Evolutionary conservation across 352 stramenopile species (phyloP), one percentile per base, ranked within the genome.

Genomic region (Phytophthora niederhauseri): DNA sequence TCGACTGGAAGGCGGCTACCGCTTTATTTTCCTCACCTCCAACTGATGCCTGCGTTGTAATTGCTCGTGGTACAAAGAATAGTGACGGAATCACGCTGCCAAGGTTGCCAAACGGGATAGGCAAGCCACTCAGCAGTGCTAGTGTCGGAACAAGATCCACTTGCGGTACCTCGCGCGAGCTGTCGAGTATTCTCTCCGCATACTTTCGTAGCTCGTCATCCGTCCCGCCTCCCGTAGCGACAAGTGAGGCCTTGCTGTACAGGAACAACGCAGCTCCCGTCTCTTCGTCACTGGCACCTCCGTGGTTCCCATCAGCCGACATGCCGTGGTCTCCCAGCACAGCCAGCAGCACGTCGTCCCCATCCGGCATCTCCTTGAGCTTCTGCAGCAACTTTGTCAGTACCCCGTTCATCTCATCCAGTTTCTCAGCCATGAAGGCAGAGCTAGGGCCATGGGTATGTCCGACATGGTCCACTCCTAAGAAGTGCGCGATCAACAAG

Each of bases 311-410:
- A 72, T 99, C 96, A 45, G 97, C 90, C 3, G 97, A 99, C 98
- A 99, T 99, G 53, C 98, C 98, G 78, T 99, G 98, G 80, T 99
- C 98, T 26, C 97, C 98, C 57, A 99, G 90, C 15, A 99, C 91
- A 11, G 98, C 85, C 22, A 98, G 78, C 19, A 98, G 70, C 12
- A 88, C 89, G 55, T 95, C 87, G 30, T 95, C 83, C 7, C 90
- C 85, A 68, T 68, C 73, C 1, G 73, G 69, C 73, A 80, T 75
- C 17, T 77, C 26, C 9, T 73, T 73, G 4, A 98, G 77, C 11
- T 79, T 77, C 6, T 85, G 56, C 2, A 98, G 41, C 24, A 98
- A 75, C 3, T 77, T 70, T 11, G 70, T 62, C n/a, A 99, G 78
- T 34, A 97, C 80, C 3, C 68, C 59, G 86, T 99, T 97, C 94